Conservation (phyloP, 768 basidiomycete genomes). For the Amanita inopinata region DNA sequence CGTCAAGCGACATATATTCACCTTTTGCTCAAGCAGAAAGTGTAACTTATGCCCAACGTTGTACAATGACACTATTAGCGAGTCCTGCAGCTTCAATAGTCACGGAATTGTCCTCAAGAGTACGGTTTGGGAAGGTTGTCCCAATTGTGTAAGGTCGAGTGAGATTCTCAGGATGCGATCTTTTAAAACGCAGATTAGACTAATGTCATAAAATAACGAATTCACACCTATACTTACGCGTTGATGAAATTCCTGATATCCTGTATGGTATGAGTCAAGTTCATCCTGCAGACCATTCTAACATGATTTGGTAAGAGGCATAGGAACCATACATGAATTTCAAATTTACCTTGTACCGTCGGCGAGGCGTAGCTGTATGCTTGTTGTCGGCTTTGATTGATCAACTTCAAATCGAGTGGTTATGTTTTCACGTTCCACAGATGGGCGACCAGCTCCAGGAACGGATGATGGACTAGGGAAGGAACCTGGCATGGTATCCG, state of each 20-base stretch:
- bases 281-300: constrained; percentile 81
- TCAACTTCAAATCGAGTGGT: constrained; percentile 73
- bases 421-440: constrained; percentile 25
- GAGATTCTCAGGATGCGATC: constrained; percentile 61
- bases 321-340: neutral
- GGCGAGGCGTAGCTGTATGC: constrained; percentile 81
- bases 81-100: constrained; percentile 70
- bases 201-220: neutral
- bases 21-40: neutral
- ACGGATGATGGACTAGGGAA: constrained; percentile 34
- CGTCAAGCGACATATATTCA: too few relatives aligned
- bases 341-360: constrained; percentile 72
- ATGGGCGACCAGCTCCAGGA: constrained; percentile 13
- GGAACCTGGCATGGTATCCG: constrained; percentile 44
- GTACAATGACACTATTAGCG: constrained; percentile 77
- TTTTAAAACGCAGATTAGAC: constrained; percentile 17
- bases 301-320: constrained; percentile 1
- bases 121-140: constrained; percentile 82
- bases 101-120: constrained; percentile 49
- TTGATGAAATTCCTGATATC: constrained; percentile 86
- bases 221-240: constrained; percentile 54
- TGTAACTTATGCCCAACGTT: constrained; percentile 53
- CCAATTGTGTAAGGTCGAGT: constrained; percentile 64
- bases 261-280: constrained; percentile 79
- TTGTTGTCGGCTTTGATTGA: constrained; percentile 71